phyloP scores from a whole-genome alignment of 768 basidiomycete species.

The Boletus insuetus region DNA sequence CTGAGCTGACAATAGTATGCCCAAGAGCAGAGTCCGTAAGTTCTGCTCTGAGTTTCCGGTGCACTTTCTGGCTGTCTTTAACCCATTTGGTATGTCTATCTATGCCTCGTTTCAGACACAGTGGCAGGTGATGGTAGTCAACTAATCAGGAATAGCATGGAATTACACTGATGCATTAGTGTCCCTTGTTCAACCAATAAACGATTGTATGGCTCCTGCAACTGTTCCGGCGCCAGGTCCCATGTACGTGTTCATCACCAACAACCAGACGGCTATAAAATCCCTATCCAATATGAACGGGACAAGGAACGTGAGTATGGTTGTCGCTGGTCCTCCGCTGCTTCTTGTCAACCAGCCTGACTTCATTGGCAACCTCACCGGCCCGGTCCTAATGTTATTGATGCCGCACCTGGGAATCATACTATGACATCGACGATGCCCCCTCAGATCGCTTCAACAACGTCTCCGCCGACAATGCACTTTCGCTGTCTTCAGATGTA shows the following conservation, averaged over 20 bases:
- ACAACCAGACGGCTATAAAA: conserved; percentile 57
- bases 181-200: conserved; percentile 57
- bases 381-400: too few species aligned
- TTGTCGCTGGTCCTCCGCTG: conserved; percentile 48
- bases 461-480: background rate
- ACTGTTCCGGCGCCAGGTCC: conserved; percentile 58
- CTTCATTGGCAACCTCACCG: conserved; percentile 29
- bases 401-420: too few species aligned
- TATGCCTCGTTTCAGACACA: too few species aligned
- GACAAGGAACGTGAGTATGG: conserved; percentile 28
- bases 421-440: conserved; percentile 2
- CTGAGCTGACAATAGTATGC: background rate
- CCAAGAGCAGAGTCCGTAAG: too few species aligned
- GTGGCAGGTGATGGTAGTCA: too few species aligned
- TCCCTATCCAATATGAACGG: conserved; percentile 36
- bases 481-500: conserved; percentile 2
- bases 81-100: too few species aligned
- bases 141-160: too few species aligned
- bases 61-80: too few species aligned
- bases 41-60: too few species aligned
- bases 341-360: conserved; percentile 61
- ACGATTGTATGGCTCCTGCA: conserved; percentile 48
- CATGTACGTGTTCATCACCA: conserved; percentile 70
- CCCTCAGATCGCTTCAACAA: background rate
- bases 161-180: background rate